Percentiles rank a stretch among this genome's conserved stretches.
These are phyloP conservation scores for Apostasia shenzhenica DNA, from an alignment of 106 monocot genomes.

Conservation along the genomic window DNA sequence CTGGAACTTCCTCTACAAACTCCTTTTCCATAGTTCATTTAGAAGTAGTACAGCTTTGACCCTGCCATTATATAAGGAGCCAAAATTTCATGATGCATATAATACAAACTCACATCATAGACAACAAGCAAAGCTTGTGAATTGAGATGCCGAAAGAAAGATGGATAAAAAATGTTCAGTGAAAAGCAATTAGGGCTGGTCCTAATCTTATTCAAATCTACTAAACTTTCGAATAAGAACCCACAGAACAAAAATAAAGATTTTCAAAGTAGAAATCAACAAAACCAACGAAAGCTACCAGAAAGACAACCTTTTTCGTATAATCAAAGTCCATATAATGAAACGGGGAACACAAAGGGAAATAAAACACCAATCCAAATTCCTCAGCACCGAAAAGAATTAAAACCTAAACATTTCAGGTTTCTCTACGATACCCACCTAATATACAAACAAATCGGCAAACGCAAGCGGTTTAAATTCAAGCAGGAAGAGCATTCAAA, in stretches of 20 bases:
- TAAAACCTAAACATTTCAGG: neutral
- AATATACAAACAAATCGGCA: neutral
- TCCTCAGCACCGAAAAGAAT: neutral
- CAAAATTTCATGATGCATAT: neutral
- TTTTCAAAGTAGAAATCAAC: neutral
- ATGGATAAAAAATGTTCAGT: neutral
- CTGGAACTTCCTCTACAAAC: conserved; percentile 11
- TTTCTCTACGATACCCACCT: neutral
- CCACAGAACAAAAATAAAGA: neutral
- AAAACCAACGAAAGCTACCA: neutral
- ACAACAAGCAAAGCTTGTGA: neutral
- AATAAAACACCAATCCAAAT: neutral
- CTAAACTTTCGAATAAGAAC: neutral
- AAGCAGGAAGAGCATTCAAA: neutral
- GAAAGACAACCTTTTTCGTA: neutral
- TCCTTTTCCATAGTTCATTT: conserved; percentile 26
- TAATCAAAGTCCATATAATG: neutral
- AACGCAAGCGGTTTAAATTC: neutral
- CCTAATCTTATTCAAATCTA: neutral
- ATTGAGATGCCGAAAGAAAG: neutral
- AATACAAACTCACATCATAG: neutral
- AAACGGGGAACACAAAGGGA: neutral
- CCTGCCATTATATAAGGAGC: neutral
- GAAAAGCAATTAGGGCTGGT: neutral
- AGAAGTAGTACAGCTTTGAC: neutral